Evolutionary conservation across 768 basidiomycete species (phyloP).

Genomic region (Termitomyces sp.): DNA sequence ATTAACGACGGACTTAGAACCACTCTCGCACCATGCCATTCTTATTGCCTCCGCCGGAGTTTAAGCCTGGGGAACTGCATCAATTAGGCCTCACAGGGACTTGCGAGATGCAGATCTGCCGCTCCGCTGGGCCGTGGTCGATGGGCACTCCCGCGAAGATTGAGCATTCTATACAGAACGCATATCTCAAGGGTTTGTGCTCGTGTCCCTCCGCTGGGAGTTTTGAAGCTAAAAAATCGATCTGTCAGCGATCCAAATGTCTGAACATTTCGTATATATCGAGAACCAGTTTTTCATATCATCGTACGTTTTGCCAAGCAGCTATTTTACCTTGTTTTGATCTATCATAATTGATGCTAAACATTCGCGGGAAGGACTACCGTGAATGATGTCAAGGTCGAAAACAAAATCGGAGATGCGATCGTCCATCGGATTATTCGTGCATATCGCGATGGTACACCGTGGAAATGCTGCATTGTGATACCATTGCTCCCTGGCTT

Average conservation of each 20-base stretch:
- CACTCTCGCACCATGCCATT: conserved; percentile 93
- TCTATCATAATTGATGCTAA: conserved; percentile 1
- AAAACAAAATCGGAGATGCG: conserved; percentile 94
- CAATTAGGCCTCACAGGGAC: conserved; percentile 88
- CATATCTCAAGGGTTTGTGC: conserved; percentile 79
- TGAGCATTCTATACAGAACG: conserved; percentile 93
- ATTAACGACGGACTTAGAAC: conserved; percentile 52
- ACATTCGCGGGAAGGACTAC: conserved; percentile 54
- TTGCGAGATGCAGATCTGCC: conserved; percentile 95
- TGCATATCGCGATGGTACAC: conserved; percentile 75
- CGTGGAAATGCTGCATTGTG: conserved; percentile 92
- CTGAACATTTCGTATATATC: conserved; percentile 98
- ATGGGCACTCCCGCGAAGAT: conserved; percentile 82
- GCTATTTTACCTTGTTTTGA: neutral
- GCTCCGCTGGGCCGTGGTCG: conserved; percentile 96
- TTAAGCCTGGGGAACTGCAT: conserved; percentile 74
- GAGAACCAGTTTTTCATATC: conserved; percentile 94
- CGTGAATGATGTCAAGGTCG: conserved; percentile 81
- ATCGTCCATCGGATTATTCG: conserved; percentile 87
- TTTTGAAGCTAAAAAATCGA: neutral
- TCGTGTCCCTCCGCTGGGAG: neutral
- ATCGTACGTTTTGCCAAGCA: conserved; percentile 53
- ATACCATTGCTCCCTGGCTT: conserved; percentile 94
- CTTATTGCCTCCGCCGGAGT: conserved; percentile 91
- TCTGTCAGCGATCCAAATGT: conserved; percentile 79